Conservation (phyloP, 2,329 filamentous ascomycete genomes). For the Monosporascus sp. region DNA sequence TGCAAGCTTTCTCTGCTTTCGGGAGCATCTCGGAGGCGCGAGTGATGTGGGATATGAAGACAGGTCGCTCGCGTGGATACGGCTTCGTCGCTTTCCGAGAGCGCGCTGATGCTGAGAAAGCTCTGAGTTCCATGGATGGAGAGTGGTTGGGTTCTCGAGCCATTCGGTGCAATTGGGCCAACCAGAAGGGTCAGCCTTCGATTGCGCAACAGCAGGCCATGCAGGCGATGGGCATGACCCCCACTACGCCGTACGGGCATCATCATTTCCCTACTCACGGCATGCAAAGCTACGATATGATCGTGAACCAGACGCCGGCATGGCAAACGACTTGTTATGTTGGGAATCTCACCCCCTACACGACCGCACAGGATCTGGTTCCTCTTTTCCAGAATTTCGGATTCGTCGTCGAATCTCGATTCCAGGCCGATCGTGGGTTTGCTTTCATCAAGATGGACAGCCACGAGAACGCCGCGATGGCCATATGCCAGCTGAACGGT, state of each 20-base stretch:
- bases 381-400: conserved; percentile 98
- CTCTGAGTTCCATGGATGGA: conserved; percentile 94
- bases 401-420: conserved; percentile 92
- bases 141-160: conserved; percentile 98
- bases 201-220: conserved; percentile 97
- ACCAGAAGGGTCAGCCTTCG: conserved; percentile 99
- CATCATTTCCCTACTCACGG: conserved; percentile 98
- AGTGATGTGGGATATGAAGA: conserved; percentile 99
- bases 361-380: conserved; percentile 92
- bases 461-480: conserved; percentile 96
- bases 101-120: conserved; percentile 88
- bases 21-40: conserved; percentile 94
- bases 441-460: conserved; percentile 99
- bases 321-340: conserved; percentile 99
- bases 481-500: conserved; percentile 94
- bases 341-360: conserved; percentile 96
- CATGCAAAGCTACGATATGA: conserved; percentile 95
- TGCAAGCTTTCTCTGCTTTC: conserved; percentile 93
- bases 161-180: conserved; percentile 99
- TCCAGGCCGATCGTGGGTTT: conserved; percentile 96
- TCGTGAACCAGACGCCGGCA: conserved; percentile 86
- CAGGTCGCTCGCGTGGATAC: conserved; percentile 91
- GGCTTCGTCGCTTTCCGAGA: conserved; percentile 98
- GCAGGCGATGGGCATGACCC: conserved; percentile 96
- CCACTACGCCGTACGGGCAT: conserved; percentile 91